Conservation (phyloP, 164 flowering plant species). For the Pachysandra terminalis region DNA sequence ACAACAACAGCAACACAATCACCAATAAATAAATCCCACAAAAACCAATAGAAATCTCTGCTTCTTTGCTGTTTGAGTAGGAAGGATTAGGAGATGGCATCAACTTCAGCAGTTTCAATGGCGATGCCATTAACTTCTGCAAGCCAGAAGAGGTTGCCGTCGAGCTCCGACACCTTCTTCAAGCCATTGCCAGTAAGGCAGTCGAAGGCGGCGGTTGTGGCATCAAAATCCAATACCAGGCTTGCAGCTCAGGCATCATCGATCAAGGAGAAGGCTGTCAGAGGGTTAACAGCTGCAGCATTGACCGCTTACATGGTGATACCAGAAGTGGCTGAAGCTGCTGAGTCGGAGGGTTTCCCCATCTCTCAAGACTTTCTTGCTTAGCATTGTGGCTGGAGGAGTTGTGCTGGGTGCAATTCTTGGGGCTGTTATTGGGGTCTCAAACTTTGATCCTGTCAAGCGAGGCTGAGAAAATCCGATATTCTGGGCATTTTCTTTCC, state of each 20-base stretch:
- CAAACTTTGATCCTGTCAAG: conserved; percentile 90
- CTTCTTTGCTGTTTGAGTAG: background rate
- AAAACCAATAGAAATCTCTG: background rate
- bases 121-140: conserved; percentile 46
- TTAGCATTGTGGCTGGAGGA: conserved; percentile 76
- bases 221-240: conserved; percentile 26
- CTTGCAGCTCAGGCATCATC: conserved; percentile 47
- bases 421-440: conserved; percentile 70
- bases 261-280: conserved; percentile 61
- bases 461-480: conserved; percentile 31
- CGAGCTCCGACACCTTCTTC: conserved; percentile 37
- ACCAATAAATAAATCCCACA: too few species aligned
- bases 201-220: conserved; percentile 21
- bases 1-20: background rate
- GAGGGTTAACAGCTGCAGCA: conserved; percentile 61
- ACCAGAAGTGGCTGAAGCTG: conserved; percentile 76
- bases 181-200: conserved; percentile 47
- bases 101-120: conserved; percentile 53
- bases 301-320: conserved; percentile 57
- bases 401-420: conserved; percentile 49
- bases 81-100: conserved; percentile 40
- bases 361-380: conserved; percentile 82
- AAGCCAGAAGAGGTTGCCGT: conserved; percentile 26
- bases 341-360: conserved; percentile 55
- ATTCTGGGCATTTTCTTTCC: background rate